Conservation (phyloP, 2,329 filamentous ascomycete genomes). For the Penicillium sp. region DNA sequence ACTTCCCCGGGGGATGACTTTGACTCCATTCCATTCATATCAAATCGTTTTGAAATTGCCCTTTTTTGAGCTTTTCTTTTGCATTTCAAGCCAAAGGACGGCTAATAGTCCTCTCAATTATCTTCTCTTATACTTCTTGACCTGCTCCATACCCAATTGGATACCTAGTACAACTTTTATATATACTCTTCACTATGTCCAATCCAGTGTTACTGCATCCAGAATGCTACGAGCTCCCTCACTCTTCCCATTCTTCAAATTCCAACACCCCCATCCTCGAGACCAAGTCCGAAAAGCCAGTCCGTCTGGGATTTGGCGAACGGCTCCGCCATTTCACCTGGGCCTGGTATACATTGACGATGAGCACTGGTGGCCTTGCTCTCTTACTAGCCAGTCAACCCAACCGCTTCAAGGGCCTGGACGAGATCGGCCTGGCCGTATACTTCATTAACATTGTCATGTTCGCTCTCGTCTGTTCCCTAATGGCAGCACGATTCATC, state of each 20-base stretch:
- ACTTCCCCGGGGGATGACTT: background rate
- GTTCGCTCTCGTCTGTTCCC: constrained; percentile 53
- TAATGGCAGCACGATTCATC: constrained; percentile 59
- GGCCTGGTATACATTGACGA: constrained; percentile 71
- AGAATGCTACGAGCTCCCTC: constrained; percentile 17
- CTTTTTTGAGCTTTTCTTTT: background rate
- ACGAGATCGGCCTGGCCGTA: constrained; percentile 60
- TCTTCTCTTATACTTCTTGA: background rate
- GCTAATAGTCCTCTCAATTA: background rate
- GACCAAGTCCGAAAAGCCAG: constrained; percentile 11
- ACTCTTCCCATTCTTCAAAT: constrained; percentile 15
- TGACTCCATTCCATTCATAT: background rate
- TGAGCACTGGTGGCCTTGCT: constrained; percentile 69
- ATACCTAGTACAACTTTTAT: background rate
- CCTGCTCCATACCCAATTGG: background rate
- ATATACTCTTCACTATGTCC: constrained; percentile 7
- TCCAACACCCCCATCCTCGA: constrained; percentile 21
- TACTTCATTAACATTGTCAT: constrained; percentile 65
- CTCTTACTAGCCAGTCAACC: constrained; percentile 60
- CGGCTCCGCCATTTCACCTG: constrained; percentile 56
- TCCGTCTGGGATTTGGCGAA: constrained; percentile 19
- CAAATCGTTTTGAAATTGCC: background rate
- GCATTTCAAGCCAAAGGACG: background rate
- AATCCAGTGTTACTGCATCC: constrained; percentile 15
- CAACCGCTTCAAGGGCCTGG: constrained; percentile 59